Evolutionary conservation across 2,329 filamentous ascomycete species (phyloP).

Genomic region (Paraphaeosphaeria sporulosa): DNA sequence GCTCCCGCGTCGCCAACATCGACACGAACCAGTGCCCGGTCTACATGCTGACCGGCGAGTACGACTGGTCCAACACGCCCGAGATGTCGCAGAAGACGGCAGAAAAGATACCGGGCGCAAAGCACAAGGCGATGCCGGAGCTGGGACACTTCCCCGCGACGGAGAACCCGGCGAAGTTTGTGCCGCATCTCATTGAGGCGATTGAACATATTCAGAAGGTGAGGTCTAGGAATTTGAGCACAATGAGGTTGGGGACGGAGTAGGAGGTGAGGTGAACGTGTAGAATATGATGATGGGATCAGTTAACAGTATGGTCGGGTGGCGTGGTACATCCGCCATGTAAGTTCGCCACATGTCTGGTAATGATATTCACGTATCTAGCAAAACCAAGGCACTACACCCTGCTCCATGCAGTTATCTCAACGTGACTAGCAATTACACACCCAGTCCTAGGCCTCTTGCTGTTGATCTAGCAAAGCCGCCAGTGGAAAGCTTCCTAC

Average conservation of each 20-base stretch:
- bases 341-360: too few relatives aligned
- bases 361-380: too few relatives aligned
- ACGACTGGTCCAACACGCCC: slow-evolving; percentile 59
- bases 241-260: slow-evolving; percentile 40
- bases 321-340: too few relatives aligned
- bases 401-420: too few relatives aligned
- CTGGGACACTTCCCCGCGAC: slow-evolving; percentile 59
- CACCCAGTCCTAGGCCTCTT: too few relatives aligned
- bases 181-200: slow-evolving; percentile 48
- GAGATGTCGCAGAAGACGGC: slow-evolving; percentile 57
- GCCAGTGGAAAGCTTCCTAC: too few relatives aligned
- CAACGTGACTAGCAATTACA: too few relatives aligned
- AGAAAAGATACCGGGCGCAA: slow-evolving; percentile 56
- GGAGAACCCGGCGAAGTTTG: slow-evolving; percentile 52
- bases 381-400: too few relatives aligned
- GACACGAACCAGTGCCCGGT: slow-evolving; percentile 59
- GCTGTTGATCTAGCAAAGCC: too few relatives aligned
- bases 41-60: slow-evolving; percentile 60
- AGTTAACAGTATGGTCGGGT: too few relatives aligned
- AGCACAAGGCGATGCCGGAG: slow-evolving; percentile 55
- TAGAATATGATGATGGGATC: too few relatives aligned
- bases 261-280: slow-evolving; percentile 1
- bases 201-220: slow-evolving; percentile 50
- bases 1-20: slow-evolving; percentile 54
- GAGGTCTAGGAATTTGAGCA: slow-evolving; percentile 38